phyloP scores from a whole-genome alignment of 1,284 basidiomycete species.

The Boletus sp. region DNA sequence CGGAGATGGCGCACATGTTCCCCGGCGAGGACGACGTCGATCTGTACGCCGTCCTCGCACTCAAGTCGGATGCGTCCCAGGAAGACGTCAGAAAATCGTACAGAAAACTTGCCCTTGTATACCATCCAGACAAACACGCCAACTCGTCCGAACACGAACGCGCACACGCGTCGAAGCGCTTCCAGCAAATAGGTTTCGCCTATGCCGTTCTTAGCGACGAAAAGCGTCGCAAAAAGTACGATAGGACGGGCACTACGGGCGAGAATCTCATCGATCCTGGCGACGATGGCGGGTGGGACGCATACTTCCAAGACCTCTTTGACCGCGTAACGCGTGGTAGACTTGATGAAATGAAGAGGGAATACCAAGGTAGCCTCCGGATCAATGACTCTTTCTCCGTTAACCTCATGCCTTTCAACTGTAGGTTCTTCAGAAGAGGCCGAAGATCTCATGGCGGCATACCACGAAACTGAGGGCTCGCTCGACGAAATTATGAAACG shows the following conservation, averaged over 20 bases:
- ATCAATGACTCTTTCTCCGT: neutral
- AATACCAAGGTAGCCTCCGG: conserved; percentile 69
- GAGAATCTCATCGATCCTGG: conserved; percentile 69
- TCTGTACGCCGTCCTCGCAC: conserved; percentile 69
- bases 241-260: conserved; percentile 78
- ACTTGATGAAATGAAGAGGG: conserved; percentile 85
- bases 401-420: conserved; percentile 3
- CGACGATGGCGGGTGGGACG: conserved; percentile 82
- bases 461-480: conserved; percentile 62
- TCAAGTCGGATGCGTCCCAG: conserved; percentile 49
- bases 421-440: conserved; percentile 82
- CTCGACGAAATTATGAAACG: conserved; percentile 76
- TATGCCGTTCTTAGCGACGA: conserved; percentile 84
- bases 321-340: conserved; percentile 80
- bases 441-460: conserved; percentile 73
- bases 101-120: conserved; percentile 73
- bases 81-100: conserved; percentile 83
- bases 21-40: conserved; percentile 64
- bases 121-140: conserved; percentile 88
- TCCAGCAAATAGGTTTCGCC: conserved; percentile 89
- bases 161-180: conserved; percentile 64
- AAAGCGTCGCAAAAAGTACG: conserved; percentile 71
- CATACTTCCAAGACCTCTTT: conserved; percentile 88
- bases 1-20: conserved; percentile 70
- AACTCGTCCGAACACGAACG: conserved; percentile 56